These are phyloP conservation scores for Pythium dissimile DNA, from an alignment of 352 stramenopile species.

Conservation along the genomic window DNA sequence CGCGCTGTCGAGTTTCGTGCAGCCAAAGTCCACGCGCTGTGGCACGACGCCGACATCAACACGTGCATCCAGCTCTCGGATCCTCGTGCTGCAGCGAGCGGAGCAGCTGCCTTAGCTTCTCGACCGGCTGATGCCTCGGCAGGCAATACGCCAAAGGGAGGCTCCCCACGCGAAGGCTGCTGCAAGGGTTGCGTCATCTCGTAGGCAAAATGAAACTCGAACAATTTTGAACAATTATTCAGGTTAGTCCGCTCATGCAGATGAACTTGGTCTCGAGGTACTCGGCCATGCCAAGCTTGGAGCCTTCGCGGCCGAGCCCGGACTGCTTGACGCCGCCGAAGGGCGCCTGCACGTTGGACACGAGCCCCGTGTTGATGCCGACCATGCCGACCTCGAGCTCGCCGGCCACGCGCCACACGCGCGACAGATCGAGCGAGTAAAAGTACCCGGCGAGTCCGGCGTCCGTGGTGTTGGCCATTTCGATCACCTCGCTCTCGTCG, in stretches of 20 bases:
- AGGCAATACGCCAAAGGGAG: not conserved
- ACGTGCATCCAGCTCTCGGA: constrained; percentile 36
- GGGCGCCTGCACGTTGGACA: constrained; percentile 83
- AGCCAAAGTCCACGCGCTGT: constrained; percentile 35
- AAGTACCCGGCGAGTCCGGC: constrained; percentile 93
- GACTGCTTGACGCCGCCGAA: constrained; percentile 89
- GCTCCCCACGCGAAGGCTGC: constrained; percentile 23
- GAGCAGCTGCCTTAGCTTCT: constrained; percentile 14
- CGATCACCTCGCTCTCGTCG: constrained; percentile 93
- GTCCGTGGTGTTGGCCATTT: constrained; percentile 90
- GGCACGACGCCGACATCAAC: constrained; percentile 43
- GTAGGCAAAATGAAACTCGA: constrained; percentile 4
- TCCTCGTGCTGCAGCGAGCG: not conserved
- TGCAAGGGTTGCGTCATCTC: constrained; percentile 42
- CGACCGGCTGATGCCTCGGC: not conserved
- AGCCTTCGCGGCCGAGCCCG: constrained; percentile 86
- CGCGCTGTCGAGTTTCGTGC: constrained; percentile 33
- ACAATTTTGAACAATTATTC: not conserved
- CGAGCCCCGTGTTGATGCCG: constrained; percentile 90
- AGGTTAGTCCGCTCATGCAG: constrained; percentile 58
- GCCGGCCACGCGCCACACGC: constrained; percentile 82
- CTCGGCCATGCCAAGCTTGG: constrained; percentile 86
- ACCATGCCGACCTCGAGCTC: constrained; percentile 92
- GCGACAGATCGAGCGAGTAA: constrained; percentile 85
- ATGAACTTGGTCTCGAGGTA: constrained; percentile 98